These are phyloP conservation scores for Pseudonitzschia multistriata DNA, from an alignment of 108 stramenopile species.

Conservation along the genomic window DNA sequence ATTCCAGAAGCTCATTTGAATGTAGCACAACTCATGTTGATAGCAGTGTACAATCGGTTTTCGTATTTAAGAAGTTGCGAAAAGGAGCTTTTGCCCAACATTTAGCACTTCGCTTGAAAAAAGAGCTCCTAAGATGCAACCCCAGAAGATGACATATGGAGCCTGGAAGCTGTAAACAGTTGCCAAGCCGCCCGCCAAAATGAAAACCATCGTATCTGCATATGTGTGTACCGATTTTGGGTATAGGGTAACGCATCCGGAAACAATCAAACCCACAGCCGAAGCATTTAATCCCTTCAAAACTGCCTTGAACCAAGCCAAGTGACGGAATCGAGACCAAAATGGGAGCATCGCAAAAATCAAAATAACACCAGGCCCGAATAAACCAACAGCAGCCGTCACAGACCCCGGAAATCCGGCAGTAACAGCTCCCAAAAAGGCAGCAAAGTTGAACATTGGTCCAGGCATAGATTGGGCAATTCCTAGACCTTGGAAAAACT, in stretches of 20 bases:
- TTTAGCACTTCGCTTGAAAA: constrained; percentile 48
- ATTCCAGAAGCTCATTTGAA: no score
- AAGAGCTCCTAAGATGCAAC: constrained; percentile 77
- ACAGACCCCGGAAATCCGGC: constrained; percentile 82
- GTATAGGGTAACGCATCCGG: constrained; percentile 83
- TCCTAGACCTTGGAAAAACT: constrained; percentile 67
- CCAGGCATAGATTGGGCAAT: constrained; percentile 78
- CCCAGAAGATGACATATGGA: constrained; percentile 64
- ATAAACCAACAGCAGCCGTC: constrained; percentile 79
- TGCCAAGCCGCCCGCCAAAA: constrained; percentile 56
- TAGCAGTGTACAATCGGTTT: background rate
- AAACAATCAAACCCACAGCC: constrained; percentile 84
- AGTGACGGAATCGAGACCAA: constrained; percentile 84
- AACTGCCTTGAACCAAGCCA: constrained; percentile 67
- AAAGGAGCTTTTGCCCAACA: constrained; percentile 62
- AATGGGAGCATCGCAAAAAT: constrained; percentile 92
- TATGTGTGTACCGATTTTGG: constrained; percentile 60
- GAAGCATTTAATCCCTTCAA: constrained; percentile 84
- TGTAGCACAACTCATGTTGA: no score
- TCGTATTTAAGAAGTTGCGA: constrained; percentile 6
- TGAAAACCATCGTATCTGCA: constrained; percentile 84
- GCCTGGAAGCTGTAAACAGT: constrained; percentile 63
- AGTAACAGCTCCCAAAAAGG: constrained; percentile 89
- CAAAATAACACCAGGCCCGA: constrained; percentile 89
- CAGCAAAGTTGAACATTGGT: constrained; percentile 89